Percentiles rank a stretch among this genome's conserved stretches.
Conservation (phyloP, 2,329 filamentous ascomycete species). For the Ophiocordyceps australis region DNA sequence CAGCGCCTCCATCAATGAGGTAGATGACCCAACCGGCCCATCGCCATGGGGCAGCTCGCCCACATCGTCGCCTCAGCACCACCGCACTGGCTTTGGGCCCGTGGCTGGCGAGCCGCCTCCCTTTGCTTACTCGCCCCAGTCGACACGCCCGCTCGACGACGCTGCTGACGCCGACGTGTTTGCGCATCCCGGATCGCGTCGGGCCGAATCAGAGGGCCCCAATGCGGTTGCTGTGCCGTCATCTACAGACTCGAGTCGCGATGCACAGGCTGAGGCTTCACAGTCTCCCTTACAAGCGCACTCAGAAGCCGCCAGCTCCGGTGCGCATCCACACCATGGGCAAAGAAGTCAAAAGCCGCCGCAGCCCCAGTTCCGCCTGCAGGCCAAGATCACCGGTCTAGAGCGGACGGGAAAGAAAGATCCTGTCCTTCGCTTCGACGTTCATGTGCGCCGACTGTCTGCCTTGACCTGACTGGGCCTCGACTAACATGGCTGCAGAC, state of each 20-base stretch:
- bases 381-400: slow-evolving; percentile 85
- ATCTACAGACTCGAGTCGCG: too few relatives aligned
- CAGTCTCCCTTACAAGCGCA: too few relatives aligned
- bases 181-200: slow-evolving; percentile 26
- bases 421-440: slow-evolving; percentile 84
- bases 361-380: slow-evolving; percentile 63
- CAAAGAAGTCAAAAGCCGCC: slow-evolving; percentile 36
- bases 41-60: slow-evolving; percentile 40
- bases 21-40: slow-evolving; percentile 29
- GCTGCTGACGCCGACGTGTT: slow-evolving; percentile 20
- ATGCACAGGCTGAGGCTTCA: too few relatives aligned
- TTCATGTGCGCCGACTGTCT: slow-evolving; percentile 50
- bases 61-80: slow-evolving; percentile 27
- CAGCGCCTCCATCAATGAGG: slow-evolving; percentile 33
- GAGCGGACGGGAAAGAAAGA: slow-evolving; percentile 93
- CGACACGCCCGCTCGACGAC: slow-evolving; percentile 22
- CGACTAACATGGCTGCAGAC: slow-evolving; percentile 39
- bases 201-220: slow-evolving; percentile 25
- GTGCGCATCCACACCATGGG: too few relatives aligned
- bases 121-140: slow-evolving; percentile 23
- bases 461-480: too few relatives aligned
- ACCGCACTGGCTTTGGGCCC: slow-evolving; percentile 22
- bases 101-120: slow-evolving; percentile 21
- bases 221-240: too few relatives aligned
- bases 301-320: too few relatives aligned